These are phyloP conservation scores for Cryphonectria naterciae DNA, from an alignment of 2,329 filamentous ascomycete genomes.

Conservation along the genomic window DNA sequence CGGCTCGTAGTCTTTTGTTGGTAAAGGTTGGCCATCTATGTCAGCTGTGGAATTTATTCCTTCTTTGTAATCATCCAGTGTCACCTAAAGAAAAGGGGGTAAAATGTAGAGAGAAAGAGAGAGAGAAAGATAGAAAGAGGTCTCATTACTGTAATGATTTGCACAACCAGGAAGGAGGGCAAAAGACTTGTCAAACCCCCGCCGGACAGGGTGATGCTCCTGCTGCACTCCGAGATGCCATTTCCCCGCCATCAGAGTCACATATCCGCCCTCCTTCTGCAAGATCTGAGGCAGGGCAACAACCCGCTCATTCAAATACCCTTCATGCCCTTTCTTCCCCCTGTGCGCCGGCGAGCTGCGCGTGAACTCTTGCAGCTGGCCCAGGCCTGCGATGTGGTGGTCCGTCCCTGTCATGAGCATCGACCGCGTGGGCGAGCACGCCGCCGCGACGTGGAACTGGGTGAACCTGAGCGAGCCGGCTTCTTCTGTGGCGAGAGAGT, in stretches of 20 bases:
- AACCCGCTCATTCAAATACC: constrained; percentile 39
- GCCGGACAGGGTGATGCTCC: constrained; percentile 57
- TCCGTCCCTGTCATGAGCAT: constrained; percentile 71
- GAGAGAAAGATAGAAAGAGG: too few species aligned
- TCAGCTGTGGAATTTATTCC: too few species aligned
- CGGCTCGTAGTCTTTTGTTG: constrained; percentile 50
- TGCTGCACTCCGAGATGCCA: constrained; percentile 54
- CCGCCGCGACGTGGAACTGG: constrained; percentile 67
- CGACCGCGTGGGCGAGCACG: constrained; percentile 66
- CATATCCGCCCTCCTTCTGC: constrained; percentile 39
- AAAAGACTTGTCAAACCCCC: constrained; percentile 64
- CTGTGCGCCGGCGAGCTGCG: constrained; percentile 34
- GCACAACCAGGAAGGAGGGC: constrained; percentile 64
- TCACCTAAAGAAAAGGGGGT: background rate
- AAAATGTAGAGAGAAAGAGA: background rate
- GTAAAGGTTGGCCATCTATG: background rate
- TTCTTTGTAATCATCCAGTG: background rate
- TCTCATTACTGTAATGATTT: constrained; percentile 51
- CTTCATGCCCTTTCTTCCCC: constrained; percentile 36
- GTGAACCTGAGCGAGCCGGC: constrained; percentile 62
- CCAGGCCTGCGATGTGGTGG: constrained; percentile 62
- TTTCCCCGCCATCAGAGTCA: constrained; percentile 39
- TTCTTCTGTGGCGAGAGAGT: constrained; percentile 38
- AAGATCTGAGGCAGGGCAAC: constrained; percentile 37
- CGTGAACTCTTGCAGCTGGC: constrained; percentile 57